A percentile compares a stretch with the other conserved stretches of the same genome.
These are phyloP conservation scores for Cercospora citrullina DNA, from an alignment of 2,329 filamentous ascomycete genomes.

Conservation along the genomic window DNA sequence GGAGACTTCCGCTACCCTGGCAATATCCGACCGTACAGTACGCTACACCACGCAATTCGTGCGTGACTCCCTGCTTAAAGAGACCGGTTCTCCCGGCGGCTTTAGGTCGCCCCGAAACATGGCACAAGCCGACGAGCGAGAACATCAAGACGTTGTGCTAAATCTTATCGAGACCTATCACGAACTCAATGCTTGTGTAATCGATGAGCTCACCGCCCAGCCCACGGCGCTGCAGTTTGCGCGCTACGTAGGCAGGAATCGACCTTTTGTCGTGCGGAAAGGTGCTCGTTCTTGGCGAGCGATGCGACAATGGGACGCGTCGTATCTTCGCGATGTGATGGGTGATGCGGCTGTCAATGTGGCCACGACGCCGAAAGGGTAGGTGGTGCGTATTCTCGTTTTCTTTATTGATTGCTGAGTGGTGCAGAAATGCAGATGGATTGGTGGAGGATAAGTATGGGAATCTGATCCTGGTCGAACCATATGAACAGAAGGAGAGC, in stretches of 20 bases:
- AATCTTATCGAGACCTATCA: constrained; percentile 67
- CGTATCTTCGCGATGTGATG: constrained; percentile 60
- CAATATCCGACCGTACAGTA: background rate
- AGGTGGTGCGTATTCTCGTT: constrained; percentile 33
- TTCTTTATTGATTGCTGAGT: constrained; percentile 6
- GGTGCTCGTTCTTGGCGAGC: constrained; percentile 66
- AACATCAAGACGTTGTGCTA: background rate
- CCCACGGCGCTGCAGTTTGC: constrained; percentile 79
- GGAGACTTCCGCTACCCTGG: background rate
- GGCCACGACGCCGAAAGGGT: constrained; percentile 73
- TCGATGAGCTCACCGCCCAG: constrained; percentile 63
- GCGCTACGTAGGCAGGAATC: constrained; percentile 71
- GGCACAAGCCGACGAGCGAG: background rate
- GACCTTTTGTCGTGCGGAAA: constrained; percentile 68
- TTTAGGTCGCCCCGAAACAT: background rate
- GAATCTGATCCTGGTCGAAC: constrained; percentile 63
- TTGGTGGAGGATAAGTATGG: constrained; percentile 64
- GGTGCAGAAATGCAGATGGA: constrained; percentile 54
- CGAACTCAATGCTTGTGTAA: constrained; percentile 63
- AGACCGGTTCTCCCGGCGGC: background rate
- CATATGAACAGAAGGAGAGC: constrained; percentile 63
- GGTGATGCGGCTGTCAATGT: constrained; percentile 65
- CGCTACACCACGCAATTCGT: background rate
- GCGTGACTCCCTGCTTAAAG: background rate
- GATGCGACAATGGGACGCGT: constrained; percentile 60